Base-by-base conservation (phyloP, 2,329 filamentous ascomycete species). In the Rhytidhysteron rufulum region DNA sequence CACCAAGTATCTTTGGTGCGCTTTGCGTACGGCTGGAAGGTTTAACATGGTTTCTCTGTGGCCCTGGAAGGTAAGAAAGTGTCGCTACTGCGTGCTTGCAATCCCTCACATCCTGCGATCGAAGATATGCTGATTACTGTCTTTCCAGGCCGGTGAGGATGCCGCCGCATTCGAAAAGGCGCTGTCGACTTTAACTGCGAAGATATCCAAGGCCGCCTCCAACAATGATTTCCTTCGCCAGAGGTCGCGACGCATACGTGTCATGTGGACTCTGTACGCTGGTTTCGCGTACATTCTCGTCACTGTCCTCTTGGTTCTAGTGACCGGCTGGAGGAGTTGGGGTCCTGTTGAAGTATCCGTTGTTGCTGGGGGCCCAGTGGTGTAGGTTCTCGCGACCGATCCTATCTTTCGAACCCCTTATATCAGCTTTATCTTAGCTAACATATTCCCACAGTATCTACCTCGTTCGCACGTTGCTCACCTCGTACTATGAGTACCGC, bases 151-250 rank as follows among this genome's bases (percentile, higher is more conserved):
- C 67, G 79, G 87, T 58, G 79, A 85, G 63, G 95, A 90, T 50
- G 85, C 93, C 19, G 90, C 89, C 37, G 87, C 85, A 4, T 98
- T 97, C 62, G 93, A 98, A 70, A 96, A 90, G 73, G 82, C 85
- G 2, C 82, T 98, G 21, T 87, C 88, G 8, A 76, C 80, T 18
- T 79, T 98, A 33, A 86, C 90, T 9, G 73, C 74, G 38, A 95
- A 93, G 69, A 96, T 98, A 64, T 75, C 83, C 30, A 78, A 81
- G 48, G 81, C 84, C 2, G 85, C 85, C 54, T 71, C 83, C 31
- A 80, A 77, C 37, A 83, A 96, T 50, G 89, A 95, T 57, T 74
- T 73, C 31, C 75, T 85, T 29, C 82, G 88, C 34, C 77, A 84
- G 52, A 79, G 78, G 45, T 82, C 86, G 36, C 82, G 91, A 42